Evolutionary conservation across 306 rosid species (phyloP), one percentile per base, ranked within the genome.

Genomic region (Carpinus fangiana): DNA sequence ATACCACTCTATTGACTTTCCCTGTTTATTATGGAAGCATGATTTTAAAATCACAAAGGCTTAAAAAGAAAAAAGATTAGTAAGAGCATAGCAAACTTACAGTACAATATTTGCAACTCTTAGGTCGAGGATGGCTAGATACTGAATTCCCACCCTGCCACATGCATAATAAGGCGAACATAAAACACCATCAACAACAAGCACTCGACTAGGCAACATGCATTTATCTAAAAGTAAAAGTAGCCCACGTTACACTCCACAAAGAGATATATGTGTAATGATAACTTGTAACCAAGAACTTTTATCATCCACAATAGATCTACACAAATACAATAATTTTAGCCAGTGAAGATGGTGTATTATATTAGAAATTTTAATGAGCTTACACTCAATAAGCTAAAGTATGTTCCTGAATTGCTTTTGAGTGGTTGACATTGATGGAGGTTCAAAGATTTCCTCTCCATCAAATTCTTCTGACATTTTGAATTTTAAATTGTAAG

Each of bases 31-130:
- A 75, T 41, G 76, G 34, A 74, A 81, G 70, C 62, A 79, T 76
- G 69, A 68, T 76, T 87, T 77, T 34, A 54, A 47, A 64, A 71
- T 59, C 36, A 79, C 10, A 72, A 55, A 76, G 51, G 34, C 3
- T n/a, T 38, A 65, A 69, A 70, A 57, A 18, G 41, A 62, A 76
- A 55, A 7, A 75, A 78, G 80, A 65, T 23, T 5, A 48, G 4
- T 41, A 80, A 38, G 48, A 61, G 79, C 73, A 64, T 34, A 72
- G 59, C 62, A 78, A 82, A 93, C 98, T 91, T 92, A 93, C 99
- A 84, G 43, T 72, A 82, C 98, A 95, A 82, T 93, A 90, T 78
- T 80, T 84, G 94, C 98, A 95, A 69, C 88, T 90, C 46, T 43
- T 85, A 6, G 67, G 84, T 73, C 61, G 79, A 73, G 79, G 82